Evolutionary conservation across 345 rosid species (phyloP), one percentile per base, ranked within the genome.

Genomic region (Mercurialis annua): DNA sequence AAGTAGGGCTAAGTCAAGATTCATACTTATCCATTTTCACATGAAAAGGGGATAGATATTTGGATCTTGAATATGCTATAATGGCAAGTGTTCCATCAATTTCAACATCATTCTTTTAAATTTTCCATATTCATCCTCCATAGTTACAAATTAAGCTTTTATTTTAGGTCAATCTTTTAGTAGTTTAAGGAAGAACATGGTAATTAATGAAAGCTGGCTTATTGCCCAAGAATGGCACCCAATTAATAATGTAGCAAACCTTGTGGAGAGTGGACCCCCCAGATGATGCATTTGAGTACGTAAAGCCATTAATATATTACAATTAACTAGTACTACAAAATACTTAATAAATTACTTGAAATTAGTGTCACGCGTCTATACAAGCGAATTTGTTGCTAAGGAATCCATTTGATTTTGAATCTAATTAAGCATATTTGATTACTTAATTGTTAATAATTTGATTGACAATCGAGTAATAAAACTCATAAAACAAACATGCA

Each of bases 1-100:
- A 44, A 11, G 66, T 23, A 33, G 66, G 71, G 29, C 15, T 30
- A 63, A 77, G 78, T 77, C 72, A 73, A 82, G 81, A 78, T 81
- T 83, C 86, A 66, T 60, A 68, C 77, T 72, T 70, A 70, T 79
- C 79, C 81, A 6, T 36, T 0, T 67, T 50, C 65, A 69, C 49
- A 65, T 65, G 72, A 48, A 49, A 65, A 53, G 44, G 60, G 40
- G 42, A 54, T 14, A 26, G 17, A 59, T 42, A 36, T 50, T 66
- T 18, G 47, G 65, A 71, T 70, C 59, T 68, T 60, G 70, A n/a
- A n/a, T n/a, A n/a, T n/a, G 40, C 73, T 73, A 71, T 46, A 40
- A 4, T 36, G 38, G 58, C 26, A 64, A 58, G 73, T 52, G 57
- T 71, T 36, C 48, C 60, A 18, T 8, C 59, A n/a, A 52, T 52